These are phyloP conservation scores for Cornus suecica DNA, from an alignment of 148 eudicot species.

Conservation along the genomic window DNA sequence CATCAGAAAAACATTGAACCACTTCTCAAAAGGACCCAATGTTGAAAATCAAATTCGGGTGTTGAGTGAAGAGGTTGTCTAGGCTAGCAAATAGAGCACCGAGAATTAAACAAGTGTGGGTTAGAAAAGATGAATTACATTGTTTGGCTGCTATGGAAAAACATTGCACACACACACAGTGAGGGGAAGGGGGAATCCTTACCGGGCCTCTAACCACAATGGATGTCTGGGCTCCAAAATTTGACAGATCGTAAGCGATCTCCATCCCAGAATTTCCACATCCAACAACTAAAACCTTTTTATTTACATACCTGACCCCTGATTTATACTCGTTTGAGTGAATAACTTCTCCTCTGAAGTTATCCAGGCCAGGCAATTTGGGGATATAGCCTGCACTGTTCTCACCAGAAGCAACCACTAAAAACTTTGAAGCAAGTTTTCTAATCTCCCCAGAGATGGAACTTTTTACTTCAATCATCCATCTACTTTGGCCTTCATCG, in stretches of 20 bases:
- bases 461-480: conserved; percentile 25
- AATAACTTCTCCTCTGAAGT: conserved; percentile 29
- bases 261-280: conserved; percentile 58
- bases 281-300: conserved; percentile 42
- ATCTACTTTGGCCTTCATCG: conserved; percentile 18
- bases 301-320: conserved; percentile 11
- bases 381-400: conserved; percentile 28
- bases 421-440: conserved; percentile 16
- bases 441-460: neutral
- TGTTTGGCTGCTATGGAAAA: too few relatives aligned
- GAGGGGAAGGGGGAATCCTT: neutral
- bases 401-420: conserved; percentile 45
- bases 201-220: conserved; percentile 42
- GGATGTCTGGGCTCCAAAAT: conserved; percentile 35
- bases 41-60: too few relatives aligned
- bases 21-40: too few relatives aligned
- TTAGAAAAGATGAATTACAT: too few relatives aligned
- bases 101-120: too few relatives aligned
- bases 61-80: too few relatives aligned
- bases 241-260: conserved; percentile 33
- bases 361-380: conserved; percentile 21
- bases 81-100: too few relatives aligned
- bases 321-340: conserved; percentile 43
- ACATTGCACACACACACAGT: neutral
- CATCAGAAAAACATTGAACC: too few relatives aligned